phyloP scores from a whole-genome alignment of 208 protist species.

The Wallacemonas rigidus region DNA sequence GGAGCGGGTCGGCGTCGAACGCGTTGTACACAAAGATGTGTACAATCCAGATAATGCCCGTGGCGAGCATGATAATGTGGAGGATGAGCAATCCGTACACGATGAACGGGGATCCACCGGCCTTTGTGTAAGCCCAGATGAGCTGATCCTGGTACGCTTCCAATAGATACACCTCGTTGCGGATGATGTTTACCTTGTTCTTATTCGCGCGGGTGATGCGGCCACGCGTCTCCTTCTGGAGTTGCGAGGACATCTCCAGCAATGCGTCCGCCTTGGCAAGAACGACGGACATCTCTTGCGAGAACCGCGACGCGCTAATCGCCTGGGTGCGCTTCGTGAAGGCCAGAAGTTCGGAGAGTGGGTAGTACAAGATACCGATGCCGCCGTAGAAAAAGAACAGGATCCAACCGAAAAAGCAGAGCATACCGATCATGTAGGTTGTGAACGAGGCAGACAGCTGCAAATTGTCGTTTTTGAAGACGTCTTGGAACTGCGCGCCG shows the following conservation, averaged over 20 bases:
- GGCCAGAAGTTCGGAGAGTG: slow-evolving; percentile 54
- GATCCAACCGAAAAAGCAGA: slow-evolving; percentile 88
- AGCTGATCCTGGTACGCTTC: slow-evolving; percentile 84
- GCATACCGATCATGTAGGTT: slow-evolving; percentile 83
- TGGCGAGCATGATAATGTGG: slow-evolving; percentile 54
- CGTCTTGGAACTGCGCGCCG: slow-evolving; percentile 23
- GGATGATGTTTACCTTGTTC: slow-evolving; percentile 73
- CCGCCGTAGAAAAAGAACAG: slow-evolving; percentile 93
- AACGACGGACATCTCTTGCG: slow-evolving; percentile 79
- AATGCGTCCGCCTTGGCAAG: slow-evolving; percentile 77
- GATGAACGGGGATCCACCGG: slow-evolving; percentile 68
- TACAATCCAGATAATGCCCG: slow-evolving; percentile 82
- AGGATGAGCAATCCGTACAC: slow-evolving; percentile 57
- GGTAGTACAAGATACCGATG: slow-evolving; percentile 90
- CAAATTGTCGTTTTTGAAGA: slow-evolving; percentile 23
- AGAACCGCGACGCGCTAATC: slow-evolving; percentile 54
- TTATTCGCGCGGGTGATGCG: slow-evolving; percentile 36
- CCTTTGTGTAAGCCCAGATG: slow-evolving; percentile 75
- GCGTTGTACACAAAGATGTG: slow-evolving; percentile 92
- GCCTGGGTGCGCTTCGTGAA: slow-evolving; percentile 58
- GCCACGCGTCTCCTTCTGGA: slow-evolving; percentile 41
- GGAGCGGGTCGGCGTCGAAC: slow-evolving; percentile 60
- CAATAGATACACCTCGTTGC: slow-evolving; percentile 86
- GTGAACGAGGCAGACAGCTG: slow-evolving; percentile 59
- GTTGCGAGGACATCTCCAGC: slow-evolving; percentile 59